These are phyloP conservation scores for Lobosporangium transversale DNA, from an alignment of 192 early-diverging fungal species.

Conservation along the genomic window DNA sequence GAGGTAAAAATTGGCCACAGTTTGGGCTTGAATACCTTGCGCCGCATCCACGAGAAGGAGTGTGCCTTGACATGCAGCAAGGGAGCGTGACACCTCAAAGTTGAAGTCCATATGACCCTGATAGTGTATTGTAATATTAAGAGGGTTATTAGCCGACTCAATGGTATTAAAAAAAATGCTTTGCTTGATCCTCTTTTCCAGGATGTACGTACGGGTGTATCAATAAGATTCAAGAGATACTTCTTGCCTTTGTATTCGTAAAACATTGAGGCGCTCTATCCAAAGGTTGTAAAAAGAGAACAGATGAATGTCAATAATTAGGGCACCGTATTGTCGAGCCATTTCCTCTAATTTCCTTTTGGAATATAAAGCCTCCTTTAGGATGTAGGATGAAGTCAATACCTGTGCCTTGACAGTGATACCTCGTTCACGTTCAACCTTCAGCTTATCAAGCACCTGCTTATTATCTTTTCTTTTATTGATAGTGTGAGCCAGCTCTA, in stretches of 20 bases:
- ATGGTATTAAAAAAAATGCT: no score
- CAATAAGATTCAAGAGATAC: constrained; percentile 95
- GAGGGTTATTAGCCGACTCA: no score
- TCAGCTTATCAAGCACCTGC: constrained; percentile 96
- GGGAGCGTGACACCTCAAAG: constrained; percentile 94
- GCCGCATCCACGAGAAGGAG: constrained; percentile 92
- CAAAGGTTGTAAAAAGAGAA: background rate
- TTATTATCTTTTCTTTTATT: constrained; percentile 74
- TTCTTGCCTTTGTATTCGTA: constrained; percentile 80
- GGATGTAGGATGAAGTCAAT: background rate
- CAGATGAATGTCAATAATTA: background rate
- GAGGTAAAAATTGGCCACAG: constrained; percentile 95
- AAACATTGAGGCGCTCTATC: constrained; percentile 91
- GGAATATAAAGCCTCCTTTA: no score
- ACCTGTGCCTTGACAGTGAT: constrained; percentile 99
- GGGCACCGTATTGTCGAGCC: no score
- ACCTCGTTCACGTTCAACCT: constrained; percentile 94
- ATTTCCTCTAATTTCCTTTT: no score
- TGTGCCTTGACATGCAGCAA: constrained; percentile 94
- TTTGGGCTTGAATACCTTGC: constrained; percentile 98
- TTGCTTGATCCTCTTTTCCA: background rate
- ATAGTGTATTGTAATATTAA: background rate
- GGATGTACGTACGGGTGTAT: constrained; percentile 79
- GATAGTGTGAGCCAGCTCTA: constrained; percentile 93
- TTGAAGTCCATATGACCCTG: constrained; percentile 91